These are phyloP conservation scores for Talinum fruticosum DNA, from an alignment of 148 eudicot genomes.

Conservation along the genomic window DNA sequence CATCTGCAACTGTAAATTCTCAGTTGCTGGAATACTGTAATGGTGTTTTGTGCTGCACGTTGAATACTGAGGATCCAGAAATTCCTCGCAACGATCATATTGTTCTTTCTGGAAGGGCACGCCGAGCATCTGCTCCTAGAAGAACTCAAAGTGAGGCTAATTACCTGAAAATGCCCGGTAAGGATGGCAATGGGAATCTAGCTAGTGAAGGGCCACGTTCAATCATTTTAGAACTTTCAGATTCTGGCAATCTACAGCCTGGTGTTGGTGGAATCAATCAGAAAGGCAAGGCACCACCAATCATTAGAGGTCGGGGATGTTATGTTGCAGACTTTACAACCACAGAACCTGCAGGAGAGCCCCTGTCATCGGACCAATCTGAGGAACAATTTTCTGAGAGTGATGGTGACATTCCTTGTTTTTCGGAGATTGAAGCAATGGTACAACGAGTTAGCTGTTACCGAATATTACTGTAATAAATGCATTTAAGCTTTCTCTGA, in stretches of 20 bases:
- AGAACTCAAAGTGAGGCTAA: slow-evolving; percentile 30
- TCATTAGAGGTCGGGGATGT: slow-evolving; percentile 21
- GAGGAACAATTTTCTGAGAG: slow-evolving; percentile 34
- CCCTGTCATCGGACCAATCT: slow-evolving; percentile 23
- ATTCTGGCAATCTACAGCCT: slow-evolving; percentile 20
- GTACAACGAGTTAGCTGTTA: slow-evolving; percentile 17
- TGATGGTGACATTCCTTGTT: slow-evolving; percentile 39
- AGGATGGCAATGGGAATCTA: slow-evolving; percentile 26
- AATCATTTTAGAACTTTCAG: slow-evolving; percentile 23
- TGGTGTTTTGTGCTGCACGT: slow-evolving; percentile 47
- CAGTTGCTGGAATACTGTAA: slow-evolving; percentile 37
- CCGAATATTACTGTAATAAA: not conserved
- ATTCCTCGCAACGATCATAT: slow-evolving; percentile 78
- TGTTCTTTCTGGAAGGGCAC: slow-evolving; percentile 46
- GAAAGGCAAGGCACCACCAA: slow-evolving; percentile 11
- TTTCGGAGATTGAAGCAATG: slow-evolving; percentile 46
- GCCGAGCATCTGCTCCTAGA: slow-evolving; percentile 20
- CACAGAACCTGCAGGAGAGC: slow-evolving; percentile 26
- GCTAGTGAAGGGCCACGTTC: slow-evolving; percentile 31
- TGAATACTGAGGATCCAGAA: slow-evolving; percentile 77
- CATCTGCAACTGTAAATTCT: slow-evolving; percentile 25
- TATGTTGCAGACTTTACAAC: slow-evolving; percentile 21
- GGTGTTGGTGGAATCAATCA: slow-evolving; percentile 25
- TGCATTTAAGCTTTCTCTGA: not conserved
- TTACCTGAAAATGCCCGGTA: slow-evolving; percentile 30